Base-by-base conservation (phyloP, 2,329 filamentous ascomycete genomes). In the Aureobasidium uvarum region DNA sequence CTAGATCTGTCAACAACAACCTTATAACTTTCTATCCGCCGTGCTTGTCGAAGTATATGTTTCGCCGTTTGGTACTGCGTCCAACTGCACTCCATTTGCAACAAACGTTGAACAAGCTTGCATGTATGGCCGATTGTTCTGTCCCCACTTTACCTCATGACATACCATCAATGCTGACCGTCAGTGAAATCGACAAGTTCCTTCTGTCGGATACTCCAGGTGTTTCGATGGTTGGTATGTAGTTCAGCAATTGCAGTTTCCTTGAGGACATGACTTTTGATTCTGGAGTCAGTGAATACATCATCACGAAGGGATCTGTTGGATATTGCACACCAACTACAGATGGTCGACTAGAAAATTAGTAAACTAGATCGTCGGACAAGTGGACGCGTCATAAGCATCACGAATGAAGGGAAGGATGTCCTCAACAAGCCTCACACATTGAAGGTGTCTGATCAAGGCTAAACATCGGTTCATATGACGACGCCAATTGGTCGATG, bases 51-150 rank as follows among this genome's bases (percentile, higher is more conserved):
- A 36, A 41, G 33, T 33, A 43, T 43, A 56, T 31, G 16, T 18
- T 18, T 31, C 31, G 25, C 31, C 7, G 43, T 62, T 50, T 51
- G 43, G 20, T 38, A 10, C 58, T 62, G 43, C 45, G n/a, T 50
- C 20, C 18, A 16, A 11, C 13, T 58, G 38, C 39, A 43, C 10
- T 11, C 14, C n/a, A 45, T 28, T 13, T 43, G 39, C 54, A 58
- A 38, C 58, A 62, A 62, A 62, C 58, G 43, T 31, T 20, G 31
- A 6, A 20, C 16, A 16, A 60, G 41, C 56, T 46, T 50, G 43
- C 56, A 60, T 50, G 41, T 20, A 48, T 33, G 43, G 43, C 16
- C 14, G 33, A 33, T 51, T 33, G 7, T 16, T 31, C 16, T n/a
- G 16, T 11, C 48, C 28, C 23, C 25, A 10, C 48, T 25, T n/a